Evolutionary conservation across 768 basidiomycete genomes (phyloP).

Genomic region (Phylloporus sp.): DNA sequence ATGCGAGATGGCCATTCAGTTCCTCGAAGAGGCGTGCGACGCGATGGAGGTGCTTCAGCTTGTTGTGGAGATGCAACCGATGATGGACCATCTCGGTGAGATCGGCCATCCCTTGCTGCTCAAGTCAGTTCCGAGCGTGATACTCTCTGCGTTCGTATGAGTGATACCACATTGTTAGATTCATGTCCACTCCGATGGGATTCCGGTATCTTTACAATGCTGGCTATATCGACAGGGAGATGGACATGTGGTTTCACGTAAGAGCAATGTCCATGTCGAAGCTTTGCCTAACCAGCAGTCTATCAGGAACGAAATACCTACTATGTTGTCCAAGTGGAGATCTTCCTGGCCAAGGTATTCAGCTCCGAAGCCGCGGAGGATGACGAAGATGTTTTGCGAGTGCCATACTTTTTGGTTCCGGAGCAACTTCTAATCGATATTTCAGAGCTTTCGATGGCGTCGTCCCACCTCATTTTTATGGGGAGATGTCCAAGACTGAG

Average conservation of each 20-base stretch:
- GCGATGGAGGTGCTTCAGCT: slow-evolving; percentile 76
- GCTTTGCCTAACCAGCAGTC: slow-evolving; percentile 4
- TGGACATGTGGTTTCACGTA: slow-evolving; percentile 96
- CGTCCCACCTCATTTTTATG: slow-evolving; percentile 94
- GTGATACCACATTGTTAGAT: slow-evolving; percentile 43
- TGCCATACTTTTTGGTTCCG: slow-evolving; percentile 4
- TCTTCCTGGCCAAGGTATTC: slow-evolving; percentile 81
- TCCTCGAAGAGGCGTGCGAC: slow-evolving; percentile 87
- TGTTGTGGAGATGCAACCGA: slow-evolving; percentile 93
- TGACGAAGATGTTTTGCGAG: slow-evolving; percentile 62
- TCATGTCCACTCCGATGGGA: slow-evolving; percentile 90
- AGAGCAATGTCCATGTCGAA: slow-evolving; percentile 21
- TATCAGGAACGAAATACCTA: slow-evolving; percentile 84
- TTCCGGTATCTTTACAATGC: slow-evolving; percentile 90
- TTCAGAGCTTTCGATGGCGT: slow-evolving; percentile 74
- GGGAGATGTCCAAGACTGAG: slow-evolving; percentile 95
- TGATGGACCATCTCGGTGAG: slow-evolving; percentile 91
- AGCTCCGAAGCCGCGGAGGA: slow-evolving; percentile 48
- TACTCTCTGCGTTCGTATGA: background rate
- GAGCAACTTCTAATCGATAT: background rate
- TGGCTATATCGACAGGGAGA: slow-evolving; percentile 89
- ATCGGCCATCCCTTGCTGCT: slow-evolving; percentile 84
- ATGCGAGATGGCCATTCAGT: slow-evolving; percentile 83
- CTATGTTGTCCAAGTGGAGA: slow-evolving; percentile 92
- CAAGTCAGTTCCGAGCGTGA: slow-evolving; percentile 48